These are phyloP conservation scores for Candida germanica DNA, from an alignment of 805 yeast species.

Conservation along the genomic window DNA sequence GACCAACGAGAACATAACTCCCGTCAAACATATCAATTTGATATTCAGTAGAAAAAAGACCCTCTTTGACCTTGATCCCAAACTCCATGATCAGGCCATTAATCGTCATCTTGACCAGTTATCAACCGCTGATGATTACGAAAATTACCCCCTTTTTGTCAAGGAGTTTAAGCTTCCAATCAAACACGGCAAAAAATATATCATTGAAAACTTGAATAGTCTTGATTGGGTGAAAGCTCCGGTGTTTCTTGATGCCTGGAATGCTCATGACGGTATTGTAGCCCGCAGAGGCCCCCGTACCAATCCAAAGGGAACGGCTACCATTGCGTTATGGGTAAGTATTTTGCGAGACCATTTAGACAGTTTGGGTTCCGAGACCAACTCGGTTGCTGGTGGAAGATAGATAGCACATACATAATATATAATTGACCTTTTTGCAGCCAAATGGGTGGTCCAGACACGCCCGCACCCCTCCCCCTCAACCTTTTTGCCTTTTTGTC, in stretches of 20 bases:
- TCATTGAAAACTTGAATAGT: constrained; percentile 53
- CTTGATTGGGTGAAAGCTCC: constrained; percentile 78
- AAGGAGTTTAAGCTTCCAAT: constrained; percentile 27
- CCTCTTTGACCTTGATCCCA: constrained; percentile 20
- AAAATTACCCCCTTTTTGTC: constrained; percentile 28
- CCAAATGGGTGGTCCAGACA: too few species aligned
- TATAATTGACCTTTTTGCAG: too few species aligned
- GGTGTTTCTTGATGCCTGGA: constrained; percentile 64
- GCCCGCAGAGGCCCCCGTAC: constrained; percentile 64
- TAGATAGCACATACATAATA: too few species aligned
- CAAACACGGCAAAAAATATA: constrained; percentile 34
- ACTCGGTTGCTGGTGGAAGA: too few species aligned
- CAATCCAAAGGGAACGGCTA: constrained; percentile 51
- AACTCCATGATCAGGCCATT: constrained; percentile 23
- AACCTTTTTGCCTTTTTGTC: too few species aligned
- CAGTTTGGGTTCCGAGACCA: neutral
- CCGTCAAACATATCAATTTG: constrained; percentile 12
- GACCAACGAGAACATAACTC: constrained; percentile 9
- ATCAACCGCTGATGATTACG: constrained; percentile 16
- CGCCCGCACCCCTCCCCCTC: too few species aligned
- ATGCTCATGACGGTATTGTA: constrained; percentile 85
- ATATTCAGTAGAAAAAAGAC: constrained; percentile 13
- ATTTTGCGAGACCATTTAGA: constrained; percentile 28
- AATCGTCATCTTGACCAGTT: constrained; percentile 16
- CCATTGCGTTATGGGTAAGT: constrained; percentile 49